phyloP scores from a whole-genome alignment of 2,329 filamentous ascomycete species.

The Aureobasidium leucospermi region DNA sequence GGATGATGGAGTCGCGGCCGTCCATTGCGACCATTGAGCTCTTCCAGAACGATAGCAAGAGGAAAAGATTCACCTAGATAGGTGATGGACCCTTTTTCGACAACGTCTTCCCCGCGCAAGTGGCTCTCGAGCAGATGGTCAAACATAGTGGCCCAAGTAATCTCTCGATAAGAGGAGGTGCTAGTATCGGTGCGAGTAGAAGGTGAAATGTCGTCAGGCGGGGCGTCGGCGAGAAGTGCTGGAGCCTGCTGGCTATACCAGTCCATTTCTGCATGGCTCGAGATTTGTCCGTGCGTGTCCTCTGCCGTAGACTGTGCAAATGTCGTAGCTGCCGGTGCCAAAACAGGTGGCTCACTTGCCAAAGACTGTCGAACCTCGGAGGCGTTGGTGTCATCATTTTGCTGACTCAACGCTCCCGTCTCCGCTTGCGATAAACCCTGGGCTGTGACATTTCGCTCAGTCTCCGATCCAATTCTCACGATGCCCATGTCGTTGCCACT shows the following conservation, averaged over 20 bases:
- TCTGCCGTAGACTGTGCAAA: background rate
- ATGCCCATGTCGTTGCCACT: too few relatives aligned
- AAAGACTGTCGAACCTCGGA: too few relatives aligned
- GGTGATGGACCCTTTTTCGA: constrained; percentile 6
- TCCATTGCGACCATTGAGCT: background rate
- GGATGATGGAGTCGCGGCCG: constrained; percentile 5
- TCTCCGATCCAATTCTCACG: too few relatives aligned
- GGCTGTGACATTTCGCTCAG: too few relatives aligned
- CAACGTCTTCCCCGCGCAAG: background rate
- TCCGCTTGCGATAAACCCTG: too few relatives aligned
- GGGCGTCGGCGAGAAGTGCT: background rate
- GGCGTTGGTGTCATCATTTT: too few relatives aligned
- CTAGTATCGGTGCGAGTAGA: background rate
- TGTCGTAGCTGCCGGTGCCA: too few relatives aligned
- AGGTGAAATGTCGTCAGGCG: background rate
- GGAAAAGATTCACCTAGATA: constrained; percentile 12
- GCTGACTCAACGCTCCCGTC: too few relatives aligned
- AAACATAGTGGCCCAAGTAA: constrained; percentile 6
- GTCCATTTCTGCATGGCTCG: background rate
- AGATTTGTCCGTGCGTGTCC: background rate
- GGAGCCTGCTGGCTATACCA: background rate
- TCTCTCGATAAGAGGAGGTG: background rate
- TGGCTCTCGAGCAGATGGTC: constrained; percentile 1
- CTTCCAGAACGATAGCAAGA: constrained; percentile 10
- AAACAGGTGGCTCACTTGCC: too few relatives aligned